Evolutionary conservation across 116 monocot species (phyloP), one percentile per base, ranked within the genome.

Genomic region (Thalassia testudinum): DNA sequence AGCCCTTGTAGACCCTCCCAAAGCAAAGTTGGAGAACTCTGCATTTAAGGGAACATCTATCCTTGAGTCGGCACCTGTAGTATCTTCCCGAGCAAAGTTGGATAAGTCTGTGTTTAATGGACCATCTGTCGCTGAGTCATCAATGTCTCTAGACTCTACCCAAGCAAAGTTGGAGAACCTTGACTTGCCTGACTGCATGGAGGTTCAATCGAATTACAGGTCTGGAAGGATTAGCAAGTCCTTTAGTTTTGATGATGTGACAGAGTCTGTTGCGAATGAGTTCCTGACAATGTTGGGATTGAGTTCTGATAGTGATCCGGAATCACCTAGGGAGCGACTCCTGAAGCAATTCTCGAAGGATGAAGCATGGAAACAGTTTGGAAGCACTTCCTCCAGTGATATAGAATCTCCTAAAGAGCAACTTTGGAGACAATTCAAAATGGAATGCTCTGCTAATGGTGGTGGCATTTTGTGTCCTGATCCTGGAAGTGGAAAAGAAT

Each of bases 321-420:
- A 93, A 19, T 93, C 93, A 27, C 93, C 93, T 40, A 80, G 83
- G 55, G 87, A 84, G 54, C 69, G 58, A 5, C 71, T 92, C 1
- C 72, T 74, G 75, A 79, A 75, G 53, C 79, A 92, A 27, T 88
- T 88, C 44, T 57, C 74, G 58, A 69, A 66, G 53, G 87, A 84
- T 49, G 66, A 57, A 5, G 66, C 86, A 1, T 75, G 76, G 78
- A 79, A 75, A 59, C 79, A 92, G 30, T 63, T 52, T 23, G 50
- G 52, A 24, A 45, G 18, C 17, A 57, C 48, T 6, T 25, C 59
- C 12, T 16, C 28, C 17, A 26, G 34, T 22, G 27, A 37, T 27
- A 62, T 53, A 15, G 87, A 92, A n/a, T 93, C 93, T 17, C 93
- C 93, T 37, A 83, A 75, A 48, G 80, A 81, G 56, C 71, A 52